Percentiles rank a stretch among this genome's conserved stretches.
phyloP scores from a whole-genome alignment of 805 yeast species.

The Kodamaea kakaduensis region DNA sequence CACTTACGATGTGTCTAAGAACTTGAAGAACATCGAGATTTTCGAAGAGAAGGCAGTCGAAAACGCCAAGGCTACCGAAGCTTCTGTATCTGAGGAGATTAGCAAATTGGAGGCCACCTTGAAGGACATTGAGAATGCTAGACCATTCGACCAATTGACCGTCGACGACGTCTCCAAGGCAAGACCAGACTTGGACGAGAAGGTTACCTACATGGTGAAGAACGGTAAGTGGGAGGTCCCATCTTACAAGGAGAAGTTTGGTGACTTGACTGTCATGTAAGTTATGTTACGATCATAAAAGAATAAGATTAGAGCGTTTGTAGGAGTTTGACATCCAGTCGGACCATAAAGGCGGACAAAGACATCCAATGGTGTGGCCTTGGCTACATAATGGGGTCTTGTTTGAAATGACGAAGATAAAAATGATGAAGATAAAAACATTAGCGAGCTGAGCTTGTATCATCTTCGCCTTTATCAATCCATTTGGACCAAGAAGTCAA shows the following conservation, averaged over 20 bases:
- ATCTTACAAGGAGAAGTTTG: constrained; percentile 97
- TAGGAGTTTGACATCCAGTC: too few relatives aligned
- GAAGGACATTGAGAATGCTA: constrained; percentile 90
- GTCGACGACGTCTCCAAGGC: constrained; percentile 93
- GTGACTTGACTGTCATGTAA: constrained; percentile 90
- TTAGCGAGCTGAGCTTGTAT: too few relatives aligned
- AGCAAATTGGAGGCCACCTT: constrained; percentile 82
- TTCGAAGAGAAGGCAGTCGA: constrained; percentile 94
- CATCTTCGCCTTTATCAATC: too few relatives aligned
- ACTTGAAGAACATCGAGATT: constrained; percentile 84
- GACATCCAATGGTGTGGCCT: too few relatives aligned
- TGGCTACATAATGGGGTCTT: too few relatives aligned
- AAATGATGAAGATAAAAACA: too few relatives aligned
- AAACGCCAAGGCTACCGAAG: constrained; percentile 91
- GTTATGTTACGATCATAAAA: constrained; percentile 1
- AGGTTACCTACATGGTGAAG: constrained; percentile 91
- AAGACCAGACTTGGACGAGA: constrained; percentile 95
- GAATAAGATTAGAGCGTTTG: too few relatives aligned
- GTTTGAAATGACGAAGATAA: too few relatives aligned
- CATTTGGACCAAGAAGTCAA: too few relatives aligned
- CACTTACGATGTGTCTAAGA: constrained; percentile 82
- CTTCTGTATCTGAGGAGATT: constrained; percentile 81
- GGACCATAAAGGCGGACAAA: too few relatives aligned
- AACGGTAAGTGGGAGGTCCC: constrained; percentile 98
- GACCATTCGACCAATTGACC: constrained; percentile 96